phyloP scores from a whole-genome alignment of 331 rosid genomes.

The Rosa hybrid region DNA sequence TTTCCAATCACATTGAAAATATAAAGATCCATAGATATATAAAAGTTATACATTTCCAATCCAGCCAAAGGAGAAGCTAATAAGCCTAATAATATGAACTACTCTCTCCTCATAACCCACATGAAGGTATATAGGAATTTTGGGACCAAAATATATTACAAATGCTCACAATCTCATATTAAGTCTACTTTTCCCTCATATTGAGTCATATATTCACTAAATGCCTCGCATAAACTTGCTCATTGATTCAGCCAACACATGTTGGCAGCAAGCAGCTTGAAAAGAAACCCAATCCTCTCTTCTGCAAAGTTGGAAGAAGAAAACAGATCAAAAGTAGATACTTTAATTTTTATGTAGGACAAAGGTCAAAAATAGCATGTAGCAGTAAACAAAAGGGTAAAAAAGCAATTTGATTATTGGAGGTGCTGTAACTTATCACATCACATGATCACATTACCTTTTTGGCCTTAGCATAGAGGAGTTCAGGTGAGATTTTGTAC shows the following conservation, averaged over 20 bases:
- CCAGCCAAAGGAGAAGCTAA: constrained; percentile 5
- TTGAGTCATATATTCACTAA: constrained; percentile 34
- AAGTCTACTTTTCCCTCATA: constrained; percentile 8
- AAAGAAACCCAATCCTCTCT: constrained; percentile 64
- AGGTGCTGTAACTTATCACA: not conserved
- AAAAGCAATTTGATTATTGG: not conserved
- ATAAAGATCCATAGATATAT: constrained; percentile 12
- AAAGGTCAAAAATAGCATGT: not conserved
- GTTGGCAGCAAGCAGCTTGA: constrained; percentile 76
- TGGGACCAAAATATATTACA: constrained; percentile 17
- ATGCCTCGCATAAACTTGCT: not conserved
- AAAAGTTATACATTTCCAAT: constrained; percentile 13
- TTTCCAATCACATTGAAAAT: not conserved
- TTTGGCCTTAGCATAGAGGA: constrained; percentile 56
- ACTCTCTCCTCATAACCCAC: constrained; percentile 5
- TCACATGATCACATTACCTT: constrained; percentile 41
- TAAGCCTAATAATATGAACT: constrained; percentile 3
- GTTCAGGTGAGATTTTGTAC: constrained; percentile 72
- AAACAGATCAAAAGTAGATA: not conserved
- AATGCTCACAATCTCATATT: constrained; percentile 2
- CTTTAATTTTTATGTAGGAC: not conserved
- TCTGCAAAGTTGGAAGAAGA: constrained; percentile 42
- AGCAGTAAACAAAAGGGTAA: not conserved
- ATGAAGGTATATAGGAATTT: constrained; percentile 3
- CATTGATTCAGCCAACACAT: constrained; percentile 53